Conservation (phyloP, 306 rosid genomes). For the Lathyrus tuberosus region DNA sequence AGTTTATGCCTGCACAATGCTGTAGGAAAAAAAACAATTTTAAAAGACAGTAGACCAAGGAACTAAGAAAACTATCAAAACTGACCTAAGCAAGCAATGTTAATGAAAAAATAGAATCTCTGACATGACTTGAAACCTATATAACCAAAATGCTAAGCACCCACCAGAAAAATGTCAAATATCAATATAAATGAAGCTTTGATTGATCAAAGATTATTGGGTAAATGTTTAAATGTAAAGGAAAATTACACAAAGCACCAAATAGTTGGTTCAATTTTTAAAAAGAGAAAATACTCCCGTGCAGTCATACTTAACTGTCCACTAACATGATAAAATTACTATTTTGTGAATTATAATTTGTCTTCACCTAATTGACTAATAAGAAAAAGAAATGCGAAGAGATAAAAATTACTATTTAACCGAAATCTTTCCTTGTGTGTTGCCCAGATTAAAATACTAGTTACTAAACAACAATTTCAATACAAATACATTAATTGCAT, state of each 20-base stretch:
- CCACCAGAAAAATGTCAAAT: conserved; percentile 26
- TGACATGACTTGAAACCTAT: conserved; percentile 8
- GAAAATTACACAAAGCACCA: conserved; percentile 2
- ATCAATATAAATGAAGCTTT: conserved; percentile 21
- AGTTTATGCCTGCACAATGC: conserved; percentile 97
- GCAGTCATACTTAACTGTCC: background rate
- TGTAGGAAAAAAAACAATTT: conserved; percentile 48
- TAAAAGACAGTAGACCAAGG: conserved; percentile 27
- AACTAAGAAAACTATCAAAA: conserved; percentile 19
- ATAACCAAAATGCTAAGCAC: conserved; percentile 22
- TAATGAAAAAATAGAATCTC: conserved; percentile 10
- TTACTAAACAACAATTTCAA: conserved; percentile 9
- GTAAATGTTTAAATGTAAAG: conserved; percentile 6
- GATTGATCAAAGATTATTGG: conserved; percentile 21
- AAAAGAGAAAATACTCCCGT: conserved; percentile 12
- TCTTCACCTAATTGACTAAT: background rate
- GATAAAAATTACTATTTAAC: background rate
- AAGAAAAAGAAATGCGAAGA: background rate
- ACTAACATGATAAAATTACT: too few species aligned
- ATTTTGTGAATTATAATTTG: background rate
- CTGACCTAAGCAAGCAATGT: conserved; percentile 28
- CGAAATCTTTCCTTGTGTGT: background rate
- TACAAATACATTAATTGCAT: background rate
- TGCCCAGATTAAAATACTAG: background rate
- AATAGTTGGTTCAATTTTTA: conserved; percentile 1